Evolutionary conservation across 2,329 filamentous ascomycete genomes (phyloP).

Genomic region (Gliomastix tumulicola): DNA sequence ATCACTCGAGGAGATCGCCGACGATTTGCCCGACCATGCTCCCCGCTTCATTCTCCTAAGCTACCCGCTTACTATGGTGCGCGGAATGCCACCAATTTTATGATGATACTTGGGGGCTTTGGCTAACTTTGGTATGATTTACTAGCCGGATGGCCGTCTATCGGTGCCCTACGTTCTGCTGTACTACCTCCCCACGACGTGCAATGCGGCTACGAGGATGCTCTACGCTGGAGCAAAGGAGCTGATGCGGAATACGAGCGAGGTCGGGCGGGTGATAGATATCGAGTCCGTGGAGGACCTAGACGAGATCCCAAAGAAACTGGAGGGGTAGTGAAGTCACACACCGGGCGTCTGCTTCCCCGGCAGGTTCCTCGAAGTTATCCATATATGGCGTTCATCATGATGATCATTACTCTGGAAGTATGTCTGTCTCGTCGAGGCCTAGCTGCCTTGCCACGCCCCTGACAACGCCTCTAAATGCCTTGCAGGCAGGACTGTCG

Average conservation of each 20-base stretch:
- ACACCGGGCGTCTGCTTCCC: too few species aligned
- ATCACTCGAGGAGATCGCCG: slow-evolving; percentile 70
- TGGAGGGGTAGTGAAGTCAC: slow-evolving; percentile 16
- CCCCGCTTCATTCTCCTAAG: slow-evolving; percentile 86
- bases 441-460: slow-evolving; percentile 61
- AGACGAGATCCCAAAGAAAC: slow-evolving; percentile 68
- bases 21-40: slow-evolving; percentile 87
- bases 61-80: slow-evolving; percentile 81
- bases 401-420: slow-evolving; percentile 36
- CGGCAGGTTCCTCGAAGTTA: too few species aligned
- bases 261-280: slow-evolving; percentile 84
- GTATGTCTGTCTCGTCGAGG: slow-evolving; percentile 47
- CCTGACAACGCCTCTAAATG: slow-evolving; percentile 74
- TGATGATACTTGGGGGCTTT: too few species aligned
- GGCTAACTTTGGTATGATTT: too few species aligned
- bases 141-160: slow-evolving; percentile 70
- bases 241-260: slow-evolving; percentile 85
- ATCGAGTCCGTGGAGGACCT: slow-evolving; percentile 75
- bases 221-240: slow-evolving; percentile 94
- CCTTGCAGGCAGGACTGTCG: slow-evolving; percentile 82
- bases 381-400: too few species aligned
- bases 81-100: slow-evolving; percentile 13
- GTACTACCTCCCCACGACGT: slow-evolving; percentile 90
- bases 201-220: slow-evolving; percentile 84
- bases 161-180: slow-evolving; percentile 91